These are phyloP conservation scores for Syzygium grande DNA, from an alignment of 345 rosid species.

Conservation along the genomic window DNA sequence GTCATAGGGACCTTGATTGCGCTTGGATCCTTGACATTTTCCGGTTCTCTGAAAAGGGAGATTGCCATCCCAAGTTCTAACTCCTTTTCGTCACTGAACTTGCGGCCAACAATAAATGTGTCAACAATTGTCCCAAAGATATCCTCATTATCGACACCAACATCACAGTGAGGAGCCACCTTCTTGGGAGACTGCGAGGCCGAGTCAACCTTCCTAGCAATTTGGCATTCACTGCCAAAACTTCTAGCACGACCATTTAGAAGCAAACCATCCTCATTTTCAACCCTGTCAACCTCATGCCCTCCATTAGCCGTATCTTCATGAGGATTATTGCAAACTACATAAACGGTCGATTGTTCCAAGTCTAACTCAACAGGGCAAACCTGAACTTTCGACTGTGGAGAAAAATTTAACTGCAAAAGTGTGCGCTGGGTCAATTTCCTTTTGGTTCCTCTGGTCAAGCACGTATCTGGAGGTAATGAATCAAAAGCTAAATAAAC, in stretches of 20 bases:
- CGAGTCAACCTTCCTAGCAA: conserved; percentile 1
- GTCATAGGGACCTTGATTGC: conserved; percentile 60
- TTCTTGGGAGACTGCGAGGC: conserved; percentile 3
- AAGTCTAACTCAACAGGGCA: conserved; percentile 5
- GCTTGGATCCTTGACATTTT: conserved; percentile 59
- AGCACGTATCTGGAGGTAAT: conserved; percentile 37
- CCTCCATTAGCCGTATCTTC: neutral
- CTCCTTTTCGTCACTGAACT: conserved; percentile 52
- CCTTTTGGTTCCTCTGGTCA: conserved; percentile 49
- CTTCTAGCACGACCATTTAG: conserved; percentile 2
- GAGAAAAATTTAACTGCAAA: conserved; percentile 43
- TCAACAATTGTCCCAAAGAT: conserved; percentile 30
- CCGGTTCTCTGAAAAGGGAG: conserved; percentile 62
- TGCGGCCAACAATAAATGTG: conserved; percentile 84
- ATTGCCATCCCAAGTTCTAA: conserved; percentile 34
- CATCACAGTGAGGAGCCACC: neutral
- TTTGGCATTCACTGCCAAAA: neutral
- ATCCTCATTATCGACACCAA: conserved; percentile 10
- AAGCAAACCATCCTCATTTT: neutral
- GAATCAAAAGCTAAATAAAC: conserved; percentile 1
- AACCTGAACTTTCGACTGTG: conserved; percentile 15
- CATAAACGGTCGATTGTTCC: conserved; percentile 1
- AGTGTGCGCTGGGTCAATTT: conserved; percentile 80
- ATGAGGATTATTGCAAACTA: neutral
- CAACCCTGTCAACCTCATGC: neutral